These are phyloP conservation scores for Backusella liffmaniae DNA, from an alignment of 192 early-diverging fungal genomes.

Conservation along the genomic window DNA sequence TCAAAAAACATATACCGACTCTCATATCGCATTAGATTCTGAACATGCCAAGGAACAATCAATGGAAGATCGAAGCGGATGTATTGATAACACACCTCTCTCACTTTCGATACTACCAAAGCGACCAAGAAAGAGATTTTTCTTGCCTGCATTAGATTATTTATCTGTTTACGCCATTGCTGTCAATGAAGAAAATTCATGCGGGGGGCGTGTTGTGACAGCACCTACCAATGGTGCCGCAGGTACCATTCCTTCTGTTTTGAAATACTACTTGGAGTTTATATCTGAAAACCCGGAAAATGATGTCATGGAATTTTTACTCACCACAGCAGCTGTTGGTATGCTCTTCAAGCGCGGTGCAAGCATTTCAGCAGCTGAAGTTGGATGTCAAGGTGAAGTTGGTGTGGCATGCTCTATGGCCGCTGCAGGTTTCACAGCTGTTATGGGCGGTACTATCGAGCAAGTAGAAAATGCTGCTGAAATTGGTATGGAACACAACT, in stretches of 20 bases:
- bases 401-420: constrained; percentile 98
- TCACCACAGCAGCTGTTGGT: constrained; percentile 91
- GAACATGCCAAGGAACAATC: background rate
- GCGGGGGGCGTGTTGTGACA: constrained; percentile 84
- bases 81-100: constrained; percentile 19
- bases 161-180: constrained; percentile 93
- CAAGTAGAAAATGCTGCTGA: constrained; percentile 97
- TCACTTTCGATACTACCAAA: constrained; percentile 37
- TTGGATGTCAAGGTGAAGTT: constrained; percentile 97
- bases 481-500: constrained; percentile 91
- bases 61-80: background rate
- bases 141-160: constrained; percentile 86
- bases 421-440: constrained; percentile 88
- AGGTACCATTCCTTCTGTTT: constrained; percentile 89
- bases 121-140: constrained; percentile 50
- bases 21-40: constrained; percentile 12
- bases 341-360: constrained; percentile 98
- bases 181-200: constrained; percentile 92
- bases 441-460: constrained; percentile 87
- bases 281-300: constrained; percentile 81
- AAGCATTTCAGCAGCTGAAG: constrained; percentile 89
- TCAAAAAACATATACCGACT: constrained; percentile 31
- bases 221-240: constrained; percentile 97
- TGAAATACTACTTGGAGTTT: constrained; percentile 96
- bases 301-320: constrained; percentile 88